A percentile compares a stretch with the other conserved stretches of the same genome.
Conservation (phyloP, 169 alveolate species). For the Plasmodium billcollinsi region DNA sequence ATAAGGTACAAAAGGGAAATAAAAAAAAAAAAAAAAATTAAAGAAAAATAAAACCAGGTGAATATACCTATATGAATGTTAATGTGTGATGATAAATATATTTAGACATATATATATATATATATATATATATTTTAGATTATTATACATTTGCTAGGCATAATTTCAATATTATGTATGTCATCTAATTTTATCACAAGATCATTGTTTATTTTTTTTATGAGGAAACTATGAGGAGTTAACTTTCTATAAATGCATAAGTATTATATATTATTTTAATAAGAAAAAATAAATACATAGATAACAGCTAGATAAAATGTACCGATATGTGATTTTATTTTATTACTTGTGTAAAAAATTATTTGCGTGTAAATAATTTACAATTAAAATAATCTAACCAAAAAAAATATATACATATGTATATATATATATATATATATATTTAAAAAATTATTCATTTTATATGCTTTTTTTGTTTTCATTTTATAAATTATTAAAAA, state of each 20-base stretch:
- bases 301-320: neutral
- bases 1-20: constrained; percentile 4
- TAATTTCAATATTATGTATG: constrained; percentile 16
- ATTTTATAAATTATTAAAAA: constrained; percentile 23
- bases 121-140: neutral
- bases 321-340: neutral
- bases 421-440: neutral
- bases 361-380: constrained; percentile 60
- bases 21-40: neutral
- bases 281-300: neutral
- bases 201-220: constrained; percentile 42
- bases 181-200: constrained; percentile 60
- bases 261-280: neutral
- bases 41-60: neutral
- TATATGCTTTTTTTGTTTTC: constrained; percentile 11
- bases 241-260: constrained; percentile 15
- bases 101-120: neutral
- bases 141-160: constrained; percentile 17
- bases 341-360: constrained; percentile 57
- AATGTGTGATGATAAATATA: too few species aligned
- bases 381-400: constrained; percentile 31
- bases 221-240: constrained; percentile 53
- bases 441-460: neutral
- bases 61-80: too few species aligned
- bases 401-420: constrained; percentile 5